Evolutionary conservation across 148 eudicot species (phyloP).

Genomic region (Silene conica): DNA sequence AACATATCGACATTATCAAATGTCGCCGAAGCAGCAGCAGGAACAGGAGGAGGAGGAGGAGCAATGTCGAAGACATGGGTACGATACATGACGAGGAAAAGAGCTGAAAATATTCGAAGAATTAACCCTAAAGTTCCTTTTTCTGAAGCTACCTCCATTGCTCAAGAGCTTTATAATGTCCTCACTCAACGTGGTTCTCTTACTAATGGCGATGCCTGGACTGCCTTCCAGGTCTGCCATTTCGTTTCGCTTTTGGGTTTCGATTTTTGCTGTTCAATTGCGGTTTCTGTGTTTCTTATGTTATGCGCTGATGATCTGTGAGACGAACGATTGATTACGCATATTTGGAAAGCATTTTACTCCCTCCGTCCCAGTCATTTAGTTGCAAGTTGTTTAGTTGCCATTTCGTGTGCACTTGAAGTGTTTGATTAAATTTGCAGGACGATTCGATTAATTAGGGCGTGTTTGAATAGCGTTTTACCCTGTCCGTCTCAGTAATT

Average conservation of each 20-base stretch:
- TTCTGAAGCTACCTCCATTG: slow-evolving; percentile 30
- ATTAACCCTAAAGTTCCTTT: slow-evolving; percentile 36
- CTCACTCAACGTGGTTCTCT: slow-evolving; percentile 28
- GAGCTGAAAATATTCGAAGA: slow-evolving; percentile 29
- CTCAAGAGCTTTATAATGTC: slow-evolving; percentile 29
- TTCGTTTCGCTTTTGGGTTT: background rate
- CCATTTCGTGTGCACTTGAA: no score
- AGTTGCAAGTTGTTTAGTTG: no score
- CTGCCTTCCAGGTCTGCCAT: slow-evolving; percentile 20
- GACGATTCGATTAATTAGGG: no score
- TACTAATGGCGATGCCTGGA: slow-evolving; percentile 26
- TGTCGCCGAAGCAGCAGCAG: background rate
- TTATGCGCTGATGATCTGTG: no score
- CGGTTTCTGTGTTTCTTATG: background rate
- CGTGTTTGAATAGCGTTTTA: no score
- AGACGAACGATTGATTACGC: no score
- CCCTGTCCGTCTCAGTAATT: no score
- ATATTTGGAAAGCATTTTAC: no score
- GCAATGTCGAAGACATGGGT: slow-evolving; percentile 22
- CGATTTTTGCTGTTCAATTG: background rate
- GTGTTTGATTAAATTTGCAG: no score
- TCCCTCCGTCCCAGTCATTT: no score
- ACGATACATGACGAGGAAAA: slow-evolving; percentile 30
- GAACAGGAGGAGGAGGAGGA: slow-evolving; percentile 8
- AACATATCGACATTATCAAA: background rate